Evolutionary conservation across 352 stramenopile species (phyloP).

Genomic region (Pythium angustatum): DNA sequence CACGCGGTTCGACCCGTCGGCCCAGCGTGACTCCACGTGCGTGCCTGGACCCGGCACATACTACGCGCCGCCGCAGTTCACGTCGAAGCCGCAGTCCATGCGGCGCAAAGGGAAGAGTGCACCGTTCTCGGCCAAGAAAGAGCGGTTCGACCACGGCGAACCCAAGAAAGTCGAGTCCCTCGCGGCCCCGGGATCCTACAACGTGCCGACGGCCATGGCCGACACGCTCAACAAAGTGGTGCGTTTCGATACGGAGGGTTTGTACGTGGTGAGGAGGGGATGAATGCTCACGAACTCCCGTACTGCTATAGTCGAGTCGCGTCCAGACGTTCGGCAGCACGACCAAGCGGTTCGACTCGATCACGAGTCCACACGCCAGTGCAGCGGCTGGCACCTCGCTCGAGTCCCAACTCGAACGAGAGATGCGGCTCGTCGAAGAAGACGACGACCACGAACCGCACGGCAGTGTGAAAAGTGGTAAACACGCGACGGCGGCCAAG

Average conservation of each 20-base stretch:
- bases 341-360: conserved; percentile 70
- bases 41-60: conserved; percentile 57
- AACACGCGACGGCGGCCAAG: conserved; percentile 39
- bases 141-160: conserved; percentile 51
- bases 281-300: too few relatives aligned
- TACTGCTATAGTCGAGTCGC: conserved; percentile 53
- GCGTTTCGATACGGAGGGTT: conserved; percentile 10
- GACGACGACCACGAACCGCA: conserved; percentile 2
- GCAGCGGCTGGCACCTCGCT: conserved; percentile 36
- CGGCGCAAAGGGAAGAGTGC: conserved; percentile 45
- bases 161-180: conserved; percentile 50
- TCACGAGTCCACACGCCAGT: conserved; percentile 27
- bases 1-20: conserved; percentile 51
- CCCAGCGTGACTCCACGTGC: conserved; percentile 9
- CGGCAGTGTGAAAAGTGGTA: conserved; percentile 13
- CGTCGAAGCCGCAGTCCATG: conserved; percentile 28
- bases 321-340: conserved; percentile 74
- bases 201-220: conserved; percentile 52
- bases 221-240: conserved; percentile 79
- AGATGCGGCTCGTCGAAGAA: conserved; percentile 44
- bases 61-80: conserved; percentile 45
- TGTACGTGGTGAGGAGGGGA: too few relatives aligned
- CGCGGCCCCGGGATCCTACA: conserved; percentile 68
- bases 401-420: conserved; percentile 59
- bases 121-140: conserved; percentile 69